A percentile compares a stretch with the other conserved stretches of the same genome.
Conservation (phyloP, 805 yeast species). For the Schwanniomyces vanrijiae region DNA sequence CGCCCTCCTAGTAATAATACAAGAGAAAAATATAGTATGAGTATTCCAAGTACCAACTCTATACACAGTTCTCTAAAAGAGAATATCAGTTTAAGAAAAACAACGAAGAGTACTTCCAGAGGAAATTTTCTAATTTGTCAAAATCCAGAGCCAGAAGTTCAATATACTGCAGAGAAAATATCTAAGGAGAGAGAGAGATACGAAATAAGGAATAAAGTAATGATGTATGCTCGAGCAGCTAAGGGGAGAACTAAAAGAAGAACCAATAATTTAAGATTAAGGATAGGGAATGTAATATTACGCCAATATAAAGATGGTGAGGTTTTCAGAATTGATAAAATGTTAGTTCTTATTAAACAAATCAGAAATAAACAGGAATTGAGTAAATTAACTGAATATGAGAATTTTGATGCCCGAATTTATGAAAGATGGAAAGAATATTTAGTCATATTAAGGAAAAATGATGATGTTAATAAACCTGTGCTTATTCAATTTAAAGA, state of each 20-base stretch:
- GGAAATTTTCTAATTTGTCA: background rate
- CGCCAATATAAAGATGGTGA: conserved; percentile 52
- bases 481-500: conserved; percentile 64
- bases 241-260: conserved; percentile 18
- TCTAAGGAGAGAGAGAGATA: background rate
- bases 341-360: conserved; percentile 63
- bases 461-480: conserved; percentile 52
- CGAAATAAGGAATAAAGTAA: conserved; percentile 18
- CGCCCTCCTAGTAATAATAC: background rate
- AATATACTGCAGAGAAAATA: background rate
- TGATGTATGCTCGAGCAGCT: conserved; percentile 22
- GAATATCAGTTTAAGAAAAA: background rate
- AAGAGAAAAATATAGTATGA: background rate
- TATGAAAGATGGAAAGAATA: conserved; percentile 80
- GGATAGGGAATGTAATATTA: conserved; percentile 22
- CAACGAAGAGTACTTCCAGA: background rate
- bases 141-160: background rate
- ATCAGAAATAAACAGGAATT: conserved; percentile 21
- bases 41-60: background rate
- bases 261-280: conserved; percentile 16
- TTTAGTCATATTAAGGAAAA: conserved; percentile 66
- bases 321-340: conserved; percentile 62
- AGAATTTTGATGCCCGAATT: conserved; percentile 54
- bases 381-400: conserved; percentile 44
- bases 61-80: background rate